Percentiles rank a stretch among this genome's conserved stretches.
Conservation (phyloP, 371 early-diverging fungal genomes). For the Mucor saturninus region DNA sequence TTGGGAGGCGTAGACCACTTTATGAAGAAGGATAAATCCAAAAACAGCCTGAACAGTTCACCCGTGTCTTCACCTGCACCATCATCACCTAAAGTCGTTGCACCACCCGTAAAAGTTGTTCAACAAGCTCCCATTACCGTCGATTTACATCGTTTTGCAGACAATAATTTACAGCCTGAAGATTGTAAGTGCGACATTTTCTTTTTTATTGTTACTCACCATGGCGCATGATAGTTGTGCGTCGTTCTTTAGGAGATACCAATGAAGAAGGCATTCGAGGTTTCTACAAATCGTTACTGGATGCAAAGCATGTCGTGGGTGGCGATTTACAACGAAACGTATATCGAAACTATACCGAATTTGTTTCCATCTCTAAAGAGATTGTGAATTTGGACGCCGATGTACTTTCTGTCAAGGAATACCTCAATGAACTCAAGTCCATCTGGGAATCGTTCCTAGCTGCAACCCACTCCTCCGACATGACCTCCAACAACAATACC, state of each 20-base stretch:
- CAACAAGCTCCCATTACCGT: constrained; percentile 38
- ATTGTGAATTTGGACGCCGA: constrained; percentile 82
- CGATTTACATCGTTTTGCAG: constrained; percentile 54
- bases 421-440: constrained; percentile 70
- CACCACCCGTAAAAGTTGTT: background rate
- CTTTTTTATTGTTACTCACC: too few species aligned
- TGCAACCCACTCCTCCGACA: constrained; percentile 44
- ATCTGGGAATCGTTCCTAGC: constrained; percentile 66
- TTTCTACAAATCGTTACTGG: constrained; percentile 64
- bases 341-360: constrained; percentile 92
- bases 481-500: constrained; percentile 7
- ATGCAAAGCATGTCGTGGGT: constrained; percentile 81
- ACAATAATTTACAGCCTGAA: constrained; percentile 49
- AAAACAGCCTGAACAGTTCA: background rate
- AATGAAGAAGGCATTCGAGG: constrained; percentile 69
- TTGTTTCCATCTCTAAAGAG: constrained; percentile 94
- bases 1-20: constrained; percentile 26
- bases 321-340: constrained; percentile 88
- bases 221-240: constrained; percentile 44
- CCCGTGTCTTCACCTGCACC: constrained; percentile 6
- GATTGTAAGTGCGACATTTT: constrained; percentile 34
- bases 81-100: background rate
- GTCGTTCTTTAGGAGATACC: constrained; percentile 55
- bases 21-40: constrained; percentile 24
- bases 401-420: constrained; percentile 69